Conservation (phyloP, 2,329 filamentous ascomycete genomes). For the Grosmannia huntii region DNA sequence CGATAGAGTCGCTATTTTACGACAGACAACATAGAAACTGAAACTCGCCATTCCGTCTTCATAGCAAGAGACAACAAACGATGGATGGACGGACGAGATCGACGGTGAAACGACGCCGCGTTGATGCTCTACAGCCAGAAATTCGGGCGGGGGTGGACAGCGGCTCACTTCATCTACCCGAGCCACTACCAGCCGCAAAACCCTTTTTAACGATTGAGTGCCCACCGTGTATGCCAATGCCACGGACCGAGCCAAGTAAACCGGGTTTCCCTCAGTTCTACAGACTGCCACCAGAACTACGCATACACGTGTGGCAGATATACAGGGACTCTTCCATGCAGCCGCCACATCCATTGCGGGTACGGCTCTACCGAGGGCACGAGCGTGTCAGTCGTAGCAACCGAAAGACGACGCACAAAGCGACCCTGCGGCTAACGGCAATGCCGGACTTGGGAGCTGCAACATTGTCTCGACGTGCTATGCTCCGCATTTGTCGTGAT, state of each 20-base stretch:
- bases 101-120: background rate
- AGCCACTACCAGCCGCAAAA: background rate
- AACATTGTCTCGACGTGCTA: conserved; percentile 4
- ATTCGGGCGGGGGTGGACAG: background rate
- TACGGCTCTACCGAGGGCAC: conserved; percentile 11
- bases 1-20: background rate
- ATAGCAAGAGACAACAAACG: background rate
- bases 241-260: background rate
- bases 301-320: conserved; percentile 9
- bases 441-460: conserved; percentile 9
- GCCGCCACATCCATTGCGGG: conserved; percentile 10
- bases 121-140: background rate
- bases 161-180: no score
- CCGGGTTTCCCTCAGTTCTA: conserved; percentile 4
- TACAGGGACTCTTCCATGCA: background rate
- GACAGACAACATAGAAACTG: background rate
- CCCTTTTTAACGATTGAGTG: background rate
- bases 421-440: conserved; percentile 6
- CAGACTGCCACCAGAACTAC: conserved; percentile 9
- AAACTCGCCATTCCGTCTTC: background rate
- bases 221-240: background rate
- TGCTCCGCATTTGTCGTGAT: conserved; percentile 9
- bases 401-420: background rate
- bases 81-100: background rate
- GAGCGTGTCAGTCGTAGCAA: background rate